Evolutionary conservation across 83 land plant genomes (phyloP).

Genomic region (Isoetes engelmannii): DNA sequence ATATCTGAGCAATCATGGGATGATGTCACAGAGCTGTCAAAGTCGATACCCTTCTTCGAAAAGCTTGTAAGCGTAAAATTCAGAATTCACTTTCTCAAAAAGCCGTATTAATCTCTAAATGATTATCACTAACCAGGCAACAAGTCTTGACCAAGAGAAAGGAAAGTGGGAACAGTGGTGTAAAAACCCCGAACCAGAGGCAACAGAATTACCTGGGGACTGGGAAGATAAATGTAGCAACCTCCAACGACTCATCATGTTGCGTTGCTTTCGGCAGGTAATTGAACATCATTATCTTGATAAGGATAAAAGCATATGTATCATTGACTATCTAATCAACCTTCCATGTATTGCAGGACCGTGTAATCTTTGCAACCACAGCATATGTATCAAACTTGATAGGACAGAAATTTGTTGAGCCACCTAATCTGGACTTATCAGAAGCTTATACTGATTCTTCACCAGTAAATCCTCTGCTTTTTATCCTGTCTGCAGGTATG

Average conservation of each 20-base stretch:
- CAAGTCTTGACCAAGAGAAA: constrained; percentile 23
- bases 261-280: constrained; percentile 35
- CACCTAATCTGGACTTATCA: constrained; percentile 29
- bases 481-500: constrained; percentile 35
- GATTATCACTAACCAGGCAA: constrained; percentile 14
- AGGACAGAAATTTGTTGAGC: constrained; percentile 35
- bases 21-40: constrained; percentile 23
- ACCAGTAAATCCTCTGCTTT: constrained; percentile 27
- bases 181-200: constrained; percentile 29
- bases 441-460: constrained; percentile 27
- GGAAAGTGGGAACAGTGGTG: constrained; percentile 27
- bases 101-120: not conserved
- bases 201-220: constrained; percentile 27
- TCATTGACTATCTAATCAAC: not conserved
- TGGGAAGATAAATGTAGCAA: constrained; percentile 40
- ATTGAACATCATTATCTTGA: not conserved
- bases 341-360: constrained; percentile 20
- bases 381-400: constrained; percentile 26
- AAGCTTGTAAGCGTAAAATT: constrained; percentile 16
- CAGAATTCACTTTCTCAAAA: not conserved
- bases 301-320: not conserved
- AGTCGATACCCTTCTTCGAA: constrained; percentile 23
- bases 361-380: constrained; percentile 24
- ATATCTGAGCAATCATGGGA: constrained; percentile 31
- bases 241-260: constrained; percentile 25